Evolutionary conservation across 352 stramenopile species (phyloP).

Genomic region (Phytophthora tubulina): DNA sequence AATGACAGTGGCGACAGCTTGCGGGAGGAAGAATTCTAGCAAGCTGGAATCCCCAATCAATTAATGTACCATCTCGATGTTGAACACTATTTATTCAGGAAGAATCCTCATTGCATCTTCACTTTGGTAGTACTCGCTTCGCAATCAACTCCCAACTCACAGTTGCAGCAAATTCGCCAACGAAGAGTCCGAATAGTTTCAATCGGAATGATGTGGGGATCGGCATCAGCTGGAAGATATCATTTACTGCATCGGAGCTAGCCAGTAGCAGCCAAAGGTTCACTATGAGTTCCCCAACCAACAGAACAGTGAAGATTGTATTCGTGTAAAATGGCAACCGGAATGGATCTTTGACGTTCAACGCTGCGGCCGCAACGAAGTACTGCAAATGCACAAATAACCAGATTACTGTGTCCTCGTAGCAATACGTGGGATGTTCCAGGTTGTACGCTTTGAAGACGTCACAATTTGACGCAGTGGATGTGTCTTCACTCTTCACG

Average conservation of each 20-base stretch:
- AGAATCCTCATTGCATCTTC: background rate
- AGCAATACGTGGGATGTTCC: constrained; percentile 33
- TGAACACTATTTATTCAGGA: background rate
- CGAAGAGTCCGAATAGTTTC: constrained; percentile 49
- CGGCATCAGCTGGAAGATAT: constrained; percentile 47
- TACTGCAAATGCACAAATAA: constrained; percentile 62
- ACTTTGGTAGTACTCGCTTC: constrained; percentile 45
- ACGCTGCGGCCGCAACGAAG: constrained; percentile 48
- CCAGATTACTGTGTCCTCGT: constrained; percentile 59
- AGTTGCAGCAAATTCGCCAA: constrained; percentile 30
- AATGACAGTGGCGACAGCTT: constrained; percentile 32
- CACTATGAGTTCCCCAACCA: constrained; percentile 28
- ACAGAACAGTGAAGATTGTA: constrained; percentile 35
- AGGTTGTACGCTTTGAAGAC: constrained; percentile 39
- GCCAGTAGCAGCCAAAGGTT: constrained; percentile 55
- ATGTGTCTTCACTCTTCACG: background rate
- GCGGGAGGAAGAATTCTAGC: constrained; percentile 42
- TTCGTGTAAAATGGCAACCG: constrained; percentile 58
- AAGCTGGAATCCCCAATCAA: background rate
- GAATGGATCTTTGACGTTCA: constrained; percentile 65
- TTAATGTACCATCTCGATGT: constrained; percentile 4
- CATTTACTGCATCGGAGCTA: constrained; percentile 35
- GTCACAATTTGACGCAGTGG: constrained; percentile 27
- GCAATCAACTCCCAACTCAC: constrained; percentile 43
- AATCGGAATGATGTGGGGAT: constrained; percentile 44